Evolutionary conservation across 2,329 filamentous ascomycete species (phyloP).

Genomic region (Monosporascus sp.): DNA sequence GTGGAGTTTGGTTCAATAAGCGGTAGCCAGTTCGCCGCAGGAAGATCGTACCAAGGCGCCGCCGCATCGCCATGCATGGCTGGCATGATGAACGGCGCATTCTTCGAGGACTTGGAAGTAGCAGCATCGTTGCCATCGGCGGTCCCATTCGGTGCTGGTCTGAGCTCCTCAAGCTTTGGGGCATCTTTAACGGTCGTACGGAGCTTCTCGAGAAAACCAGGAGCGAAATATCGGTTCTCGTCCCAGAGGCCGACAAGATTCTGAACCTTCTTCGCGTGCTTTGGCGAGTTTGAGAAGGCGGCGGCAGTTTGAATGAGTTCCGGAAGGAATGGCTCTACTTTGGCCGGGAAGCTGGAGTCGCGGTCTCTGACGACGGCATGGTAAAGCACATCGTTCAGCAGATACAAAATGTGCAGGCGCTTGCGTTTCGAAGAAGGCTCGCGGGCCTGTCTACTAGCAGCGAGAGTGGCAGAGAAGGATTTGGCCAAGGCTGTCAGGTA

Average conservation of each 20-base stretch:
- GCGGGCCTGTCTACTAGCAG: slow-evolving; percentile 28
- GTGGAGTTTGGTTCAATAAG: slow-evolving; percentile 73
- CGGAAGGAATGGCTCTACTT: slow-evolving; percentile 54
- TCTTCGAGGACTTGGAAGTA: slow-evolving; percentile 40
- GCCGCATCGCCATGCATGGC: slow-evolving; percentile 69
- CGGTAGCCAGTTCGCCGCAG: slow-evolving; percentile 75
- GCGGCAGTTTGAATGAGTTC: slow-evolving; percentile 57
- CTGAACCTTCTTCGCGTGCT: slow-evolving; percentile 59
- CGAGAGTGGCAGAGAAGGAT: slow-evolving; percentile 39
- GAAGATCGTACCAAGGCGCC: slow-evolving; percentile 74
- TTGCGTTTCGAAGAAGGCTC: slow-evolving; percentile 59
- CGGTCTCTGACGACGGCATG: slow-evolving; percentile 53
- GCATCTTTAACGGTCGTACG: slow-evolving; percentile 48
- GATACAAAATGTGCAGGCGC: slow-evolving; percentile 69
- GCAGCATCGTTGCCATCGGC: slow-evolving; percentile 15
- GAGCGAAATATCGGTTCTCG: slow-evolving; percentile 56
- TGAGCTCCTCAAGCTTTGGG: slow-evolving; percentile 15
- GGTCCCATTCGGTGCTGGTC: slow-evolving; percentile 13
- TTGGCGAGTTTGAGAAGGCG: slow-evolving; percentile 55
- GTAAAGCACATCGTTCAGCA: slow-evolving; percentile 74
- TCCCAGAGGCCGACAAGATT: slow-evolving; percentile 66
- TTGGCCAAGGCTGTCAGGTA: slow-evolving; percentile 67
- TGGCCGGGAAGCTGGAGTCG: slow-evolving; percentile 45
- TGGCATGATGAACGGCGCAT: slow-evolving; percentile 66
- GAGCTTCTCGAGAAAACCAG: slow-evolving; percentile 51